Evolutionary conservation across 2,329 filamentous ascomycete species (phyloP), one percentile per base, ranked within the genome.

Genomic region (Neoscytalidium dimidiatum): DNA sequence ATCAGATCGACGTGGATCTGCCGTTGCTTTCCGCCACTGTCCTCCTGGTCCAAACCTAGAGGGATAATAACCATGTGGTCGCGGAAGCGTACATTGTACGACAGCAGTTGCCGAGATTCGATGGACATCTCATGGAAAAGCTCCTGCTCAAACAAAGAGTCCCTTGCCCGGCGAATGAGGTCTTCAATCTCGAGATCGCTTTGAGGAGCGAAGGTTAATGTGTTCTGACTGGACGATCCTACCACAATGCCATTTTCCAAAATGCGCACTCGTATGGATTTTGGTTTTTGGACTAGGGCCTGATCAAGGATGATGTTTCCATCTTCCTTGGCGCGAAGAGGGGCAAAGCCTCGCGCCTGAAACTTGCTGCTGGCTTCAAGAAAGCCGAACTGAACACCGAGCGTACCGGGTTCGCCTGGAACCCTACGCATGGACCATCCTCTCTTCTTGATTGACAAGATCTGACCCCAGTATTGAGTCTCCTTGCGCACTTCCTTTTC

Each of bases 371-470:
- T 81, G 57, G 86, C 85, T 81, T 97, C 94, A 13, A 90, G 85
- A 73, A 96, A 96, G 7, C 94, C 95, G 77, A 94, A 97, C 68
- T 91, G 88, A 38, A 98, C 94, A 21, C 90, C 93, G 57, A 98
- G 83, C 0, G 88, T 89, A 69, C 92, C 87, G 57, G 84, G 83
- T 69, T 94, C 89, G 6, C 88, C 83, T 0, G 92, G 92, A 44
- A 95, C 81, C 56, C 90, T 86, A 69, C 90, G 94, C 19, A 98
- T 82, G 21, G 91, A 89, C 94, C 95, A 99, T 4, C 94, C 93
- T 63, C 88, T 89, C 69, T 92, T 87, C 68, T 90, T 92, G 49
- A 98, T 88, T 9, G 88, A 86, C 52, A 96, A 81, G 2, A 98
- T 86, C 71, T 96, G 90, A 64, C 90, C 86, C 95, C 95, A 99